Percentiles rank a stretch among this genome's conserved stretches.
phyloP scores from a whole-genome alignment of 108 stramenopile genomes.

The Epipyxis sp. region DNA sequence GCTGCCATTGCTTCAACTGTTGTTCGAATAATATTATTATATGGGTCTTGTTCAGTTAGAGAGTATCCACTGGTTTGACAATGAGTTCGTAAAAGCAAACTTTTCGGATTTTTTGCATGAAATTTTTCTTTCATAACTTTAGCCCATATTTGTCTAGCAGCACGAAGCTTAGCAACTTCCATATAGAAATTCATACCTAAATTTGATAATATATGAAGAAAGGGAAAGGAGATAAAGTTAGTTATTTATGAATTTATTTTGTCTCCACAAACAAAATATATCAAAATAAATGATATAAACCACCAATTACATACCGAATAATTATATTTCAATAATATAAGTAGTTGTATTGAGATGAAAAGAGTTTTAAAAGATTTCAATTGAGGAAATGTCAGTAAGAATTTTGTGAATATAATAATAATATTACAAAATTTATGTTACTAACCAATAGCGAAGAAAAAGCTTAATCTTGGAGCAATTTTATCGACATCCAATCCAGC shows the following conservation, averaged over 20 bases:
- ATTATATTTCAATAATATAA: too few species aligned
- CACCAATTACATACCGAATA: too few species aligned
- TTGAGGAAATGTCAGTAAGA: too few species aligned
- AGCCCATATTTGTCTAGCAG: conserved; percentile 85
- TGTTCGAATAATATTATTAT: conserved; percentile 95
- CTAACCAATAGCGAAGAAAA: conserved; percentile 97
- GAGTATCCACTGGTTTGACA: conserved; percentile 92
- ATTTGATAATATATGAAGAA: too few species aligned
- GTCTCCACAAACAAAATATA: too few species aligned
- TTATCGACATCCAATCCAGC: conserved; percentile 86
- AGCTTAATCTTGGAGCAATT: conserved; percentile 87
- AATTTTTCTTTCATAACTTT: conserved; percentile 77
- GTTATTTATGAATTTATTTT: too few species aligned
- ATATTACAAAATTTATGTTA: too few species aligned
- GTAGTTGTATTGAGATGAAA: too few species aligned
- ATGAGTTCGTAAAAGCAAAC: conserved; percentile 85
- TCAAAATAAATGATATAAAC: too few species aligned
- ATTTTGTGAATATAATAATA: too few species aligned
- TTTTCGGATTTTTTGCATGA: conserved; percentile 80
- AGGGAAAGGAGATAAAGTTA: too few species aligned
- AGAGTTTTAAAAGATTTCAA: too few species aligned
- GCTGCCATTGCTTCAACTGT: conserved; percentile 97
- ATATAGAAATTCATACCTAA: conserved; percentile 90
- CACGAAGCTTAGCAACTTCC: conserved; percentile 85
- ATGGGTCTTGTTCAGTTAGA: conserved; percentile 92